Conservation (phyloP, 768 basidiomycete genomes). For the Naganishia vishniacii region DNA sequence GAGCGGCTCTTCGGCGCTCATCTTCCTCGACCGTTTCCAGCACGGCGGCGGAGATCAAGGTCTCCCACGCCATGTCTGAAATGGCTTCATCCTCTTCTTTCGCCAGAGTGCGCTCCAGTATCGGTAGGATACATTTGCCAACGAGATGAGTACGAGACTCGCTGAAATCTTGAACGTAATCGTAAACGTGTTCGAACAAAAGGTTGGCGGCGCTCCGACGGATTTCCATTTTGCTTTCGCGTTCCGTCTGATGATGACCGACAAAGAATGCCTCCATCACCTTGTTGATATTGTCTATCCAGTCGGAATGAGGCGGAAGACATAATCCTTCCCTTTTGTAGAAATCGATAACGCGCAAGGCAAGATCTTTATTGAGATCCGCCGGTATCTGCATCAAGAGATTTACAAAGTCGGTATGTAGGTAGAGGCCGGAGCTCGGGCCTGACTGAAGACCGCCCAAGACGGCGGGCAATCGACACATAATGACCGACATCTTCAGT, state of each 20-base stretch:
- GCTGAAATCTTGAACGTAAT: slow-evolving; percentile 41
- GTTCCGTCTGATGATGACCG: background rate
- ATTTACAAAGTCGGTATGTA: slow-evolving; percentile 40
- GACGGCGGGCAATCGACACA: slow-evolving; percentile 37
- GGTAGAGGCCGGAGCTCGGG: slow-evolving; percentile 30
- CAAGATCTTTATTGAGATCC: slow-evolving; percentile 42
- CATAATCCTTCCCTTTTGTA: slow-evolving; percentile 45
- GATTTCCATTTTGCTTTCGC: slow-evolving; percentile 3
- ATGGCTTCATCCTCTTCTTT: slow-evolving; percentile 45
- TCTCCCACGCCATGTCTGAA: slow-evolving; percentile 39
- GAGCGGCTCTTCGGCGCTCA: slow-evolving; percentile 36
- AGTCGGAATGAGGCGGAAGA: slow-evolving; percentile 43
- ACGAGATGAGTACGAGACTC: slow-evolving; percentile 41
- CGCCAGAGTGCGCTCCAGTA: slow-evolving; percentile 46
- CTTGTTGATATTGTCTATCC: slow-evolving; percentile 47
- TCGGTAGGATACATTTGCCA: slow-evolving; percentile 45
- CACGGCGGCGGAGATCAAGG: slow-evolving; percentile 43
- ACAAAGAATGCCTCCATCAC: slow-evolving; percentile 42
- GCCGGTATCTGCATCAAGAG: slow-evolving; percentile 47
- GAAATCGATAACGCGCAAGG: slow-evolving; percentile 40
- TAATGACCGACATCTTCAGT: slow-evolving; percentile 24
- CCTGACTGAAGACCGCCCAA: slow-evolving; percentile 37
- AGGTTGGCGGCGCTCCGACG: slow-evolving; percentile 35
- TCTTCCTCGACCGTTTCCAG: slow-evolving; percentile 46
- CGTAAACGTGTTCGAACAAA: slow-evolving; percentile 44